Conservation (phyloP, 352 stramenopile species). For the Globisporangium nodosum region DNA sequence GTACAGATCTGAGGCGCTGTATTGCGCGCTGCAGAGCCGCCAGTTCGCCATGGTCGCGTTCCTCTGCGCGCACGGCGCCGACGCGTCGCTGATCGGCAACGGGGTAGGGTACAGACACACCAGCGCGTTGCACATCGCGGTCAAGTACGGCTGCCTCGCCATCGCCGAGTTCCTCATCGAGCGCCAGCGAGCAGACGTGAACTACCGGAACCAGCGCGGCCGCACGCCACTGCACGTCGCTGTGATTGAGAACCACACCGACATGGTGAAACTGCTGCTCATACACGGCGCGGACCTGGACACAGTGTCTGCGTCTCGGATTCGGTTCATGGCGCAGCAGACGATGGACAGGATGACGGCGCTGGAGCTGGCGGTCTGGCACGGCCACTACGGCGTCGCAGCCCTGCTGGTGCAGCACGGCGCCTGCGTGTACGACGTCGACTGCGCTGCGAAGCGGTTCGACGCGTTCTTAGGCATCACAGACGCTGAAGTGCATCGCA, state of each 20-base stretch:
- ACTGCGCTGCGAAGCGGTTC: not conserved
- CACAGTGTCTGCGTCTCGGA: not conserved
- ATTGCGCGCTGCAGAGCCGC: not conserved
- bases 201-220: slow-evolving; percentile 7
- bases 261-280: slow-evolving; percentile 3
- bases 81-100: not conserved
- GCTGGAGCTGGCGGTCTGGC: slow-evolving; percentile 1
- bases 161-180: slow-evolving; percentile 5
- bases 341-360: not conserved
- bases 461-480: not conserved
- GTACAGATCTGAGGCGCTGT: not conserved
- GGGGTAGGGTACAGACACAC: slow-evolving; percentile 3
- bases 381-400: slow-evolving; percentile 1
- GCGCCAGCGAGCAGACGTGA: slow-evolving; percentile 1
- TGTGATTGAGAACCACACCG: not conserved
- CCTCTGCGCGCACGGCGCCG: slow-evolving; percentile 1
- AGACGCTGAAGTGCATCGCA: not conserved
- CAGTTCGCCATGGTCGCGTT: not conserved
- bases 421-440: not conserved
- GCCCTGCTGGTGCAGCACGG: not conserved
- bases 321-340: not conserved
- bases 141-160: slow-evolving; percentile 1
- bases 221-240: slow-evolving; percentile 2
- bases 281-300: not conserved
- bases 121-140: slow-evolving; percentile 1